Base-by-base conservation (phyloP, 306 rosid genomes). In the Elaeagnus macrophylla region DNA sequence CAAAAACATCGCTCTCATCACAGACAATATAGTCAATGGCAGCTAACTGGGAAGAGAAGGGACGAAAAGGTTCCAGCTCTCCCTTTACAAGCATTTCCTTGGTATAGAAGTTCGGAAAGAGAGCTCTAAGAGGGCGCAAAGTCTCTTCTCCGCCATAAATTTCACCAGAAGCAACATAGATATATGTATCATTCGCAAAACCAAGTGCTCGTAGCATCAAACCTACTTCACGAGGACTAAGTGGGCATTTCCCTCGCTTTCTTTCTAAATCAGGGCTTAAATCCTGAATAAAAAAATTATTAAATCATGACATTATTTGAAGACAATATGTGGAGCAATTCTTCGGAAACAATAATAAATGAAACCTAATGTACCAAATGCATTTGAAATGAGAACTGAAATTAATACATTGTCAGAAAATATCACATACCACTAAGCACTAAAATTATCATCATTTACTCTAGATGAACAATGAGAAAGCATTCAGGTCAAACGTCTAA, bases 121-220 rank as follows among this genome's bases (percentile, higher is more conserved):
- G 94, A 66, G 87, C 94, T 72, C 68, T 81, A 48, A 93, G 94
- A 66, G 96, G 99, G 52, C 71, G 72, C 70, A 93, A 72, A 63
- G 99, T 93, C 77, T 93, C 99, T 58, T 93, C 85, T 53, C 99
- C 99, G 13, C 99, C 99, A 42, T 93, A 93, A 72, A 93, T 82
- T 71, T 93, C 99, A 72, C 99, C 99, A 49, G 99, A 93, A 53
- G 99, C 99, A 65, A 87, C 90, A 70, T 87, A 93, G 36, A 93
- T 72, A 67, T 74, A 87, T 11, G 95, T 93, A 61, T 87, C 95
- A 74, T 93, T 93, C 37, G 85, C 32, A 74, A 78, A 93, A 57
- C 99, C 99, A 82, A 93, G 94, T 6, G 99, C 96, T 45, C 88
- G 79, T 45, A 93, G 75, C 99, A 93, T 80, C 76, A 87, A 71